Conservation (phyloP, 2,329 filamentous ascomycete species). For the Westerdykella ornata region DNA sequence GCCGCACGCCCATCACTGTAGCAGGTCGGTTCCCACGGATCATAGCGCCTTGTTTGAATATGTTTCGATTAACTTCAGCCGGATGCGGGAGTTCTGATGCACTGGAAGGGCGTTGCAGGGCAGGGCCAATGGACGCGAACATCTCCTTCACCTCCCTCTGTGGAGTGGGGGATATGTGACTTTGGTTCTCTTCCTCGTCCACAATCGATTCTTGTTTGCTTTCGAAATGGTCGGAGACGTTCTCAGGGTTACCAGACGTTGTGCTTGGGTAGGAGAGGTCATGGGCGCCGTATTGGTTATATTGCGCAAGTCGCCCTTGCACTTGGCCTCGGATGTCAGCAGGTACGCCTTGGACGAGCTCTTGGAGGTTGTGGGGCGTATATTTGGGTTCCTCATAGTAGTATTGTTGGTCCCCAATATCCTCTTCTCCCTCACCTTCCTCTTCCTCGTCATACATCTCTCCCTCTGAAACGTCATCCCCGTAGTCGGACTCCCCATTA, state of each 20-base stretch:
- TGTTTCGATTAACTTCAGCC: background rate
- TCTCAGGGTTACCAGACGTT: conserved; percentile 25
- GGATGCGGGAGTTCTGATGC: background rate
- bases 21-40: conserved; percentile 14
- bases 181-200: conserved; percentile 5
- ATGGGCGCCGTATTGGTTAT: too few species aligned
- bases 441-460: conserved; percentile 8
- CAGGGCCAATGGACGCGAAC: conserved; percentile 1
- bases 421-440: conserved; percentile 5
- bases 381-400: background rate
- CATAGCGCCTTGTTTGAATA: conserved; percentile 12
- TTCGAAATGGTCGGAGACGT: conserved; percentile 10
- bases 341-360: too few species aligned
- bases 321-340: too few species aligned
- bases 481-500: conserved; percentile 6
- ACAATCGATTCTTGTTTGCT: conserved; percentile 9
- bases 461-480: conserved; percentile 6
- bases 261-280: conserved; percentile 35
- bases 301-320: too few species aligned
- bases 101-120: background rate
- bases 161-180: conserved; percentile 7
- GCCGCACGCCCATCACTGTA: too few species aligned
- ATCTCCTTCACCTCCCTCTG: conserved; percentile 7
- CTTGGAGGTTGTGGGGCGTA: background rate
- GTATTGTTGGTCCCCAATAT: conserved; percentile 7